Evolutionary conservation across 805 yeast species (phyloP), one percentile per base, ranked within the genome.

Genomic region (Lipomyces orientalis): DNA sequence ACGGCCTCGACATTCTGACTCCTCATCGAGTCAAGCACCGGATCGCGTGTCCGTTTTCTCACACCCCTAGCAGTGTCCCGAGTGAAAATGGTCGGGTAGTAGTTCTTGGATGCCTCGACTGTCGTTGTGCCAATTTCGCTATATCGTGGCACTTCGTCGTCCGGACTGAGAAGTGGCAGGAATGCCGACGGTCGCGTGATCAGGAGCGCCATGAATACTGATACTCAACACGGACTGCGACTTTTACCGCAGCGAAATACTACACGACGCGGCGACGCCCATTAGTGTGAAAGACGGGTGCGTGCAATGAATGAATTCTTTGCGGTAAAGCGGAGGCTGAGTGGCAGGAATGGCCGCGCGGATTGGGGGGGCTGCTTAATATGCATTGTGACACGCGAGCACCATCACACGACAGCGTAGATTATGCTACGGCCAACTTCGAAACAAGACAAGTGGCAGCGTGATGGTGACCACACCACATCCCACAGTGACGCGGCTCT

Each of bases 131-230:
- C 49, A 43, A n/a, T 43, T n/a, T 43, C 22, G 19, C 55, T 16
- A 25, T 25, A 52, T 52, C 34, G 34, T 14, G 14, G 34, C 2
- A 8, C 34, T 4, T 52, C 55, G n/a, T 19, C 34, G 4, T 25
- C 34, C 34, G n/a, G 16, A n/a, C 7, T 12, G 55, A 25, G 14
- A 7, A 52, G 34, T 31, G 55, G 55, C 55, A 52, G 55, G 33
- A 25, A 22, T 52, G 34, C 22, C 16, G 55, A 31, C 34, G 33
- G 34, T 25, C 55, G 55, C 55, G 55, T 25, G 55, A 37, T 33
- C 59, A 56, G 19, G 37, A 56, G 37, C 34, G 29, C 39, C 46
- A 56, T 56, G 22, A 19, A 19, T 43, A 19, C 43, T 37, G 43
- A 25, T 25, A 25, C 29, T 25, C 29, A 25, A 25, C 49, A 4